Conservation (phyloP, 2,329 filamentous ascomycete genomes). For the Paramyrothecium sp. region DNA sequence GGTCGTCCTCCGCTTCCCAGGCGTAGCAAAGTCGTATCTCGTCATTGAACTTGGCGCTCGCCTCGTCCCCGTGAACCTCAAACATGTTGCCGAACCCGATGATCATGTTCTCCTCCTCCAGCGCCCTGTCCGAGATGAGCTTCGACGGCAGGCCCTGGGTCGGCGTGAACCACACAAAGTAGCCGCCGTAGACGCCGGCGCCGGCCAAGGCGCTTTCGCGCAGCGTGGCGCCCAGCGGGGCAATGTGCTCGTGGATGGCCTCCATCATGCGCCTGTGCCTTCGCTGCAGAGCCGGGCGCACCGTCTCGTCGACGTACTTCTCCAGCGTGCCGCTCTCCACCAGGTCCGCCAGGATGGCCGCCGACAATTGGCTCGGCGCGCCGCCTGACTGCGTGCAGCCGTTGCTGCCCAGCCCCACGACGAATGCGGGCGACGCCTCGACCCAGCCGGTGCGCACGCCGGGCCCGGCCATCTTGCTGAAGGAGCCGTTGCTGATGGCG, state of each 20-base stretch:
- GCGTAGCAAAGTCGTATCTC: constrained; percentile 68
- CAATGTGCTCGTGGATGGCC: constrained; percentile 58
- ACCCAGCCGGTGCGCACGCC: constrained; percentile 87
- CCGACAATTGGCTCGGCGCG: constrained; percentile 53
- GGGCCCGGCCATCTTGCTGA: constrained; percentile 83
- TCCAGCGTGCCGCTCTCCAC: constrained; percentile 43
- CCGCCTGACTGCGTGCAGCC: constrained; percentile 57
- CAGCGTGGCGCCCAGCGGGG: constrained; percentile 58
- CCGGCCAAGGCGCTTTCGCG: constrained; percentile 34
- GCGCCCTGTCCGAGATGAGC: constrained; percentile 55
- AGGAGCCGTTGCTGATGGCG: constrained; percentile 81
- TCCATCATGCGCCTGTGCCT: constrained; percentile 51
- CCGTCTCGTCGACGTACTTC: constrained; percentile 36
- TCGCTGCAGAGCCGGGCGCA: constrained; percentile 43
- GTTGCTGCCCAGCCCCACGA: constrained; percentile 49
- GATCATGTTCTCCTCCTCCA: constrained; percentile 62
- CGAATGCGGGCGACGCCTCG: constrained; percentile 62
- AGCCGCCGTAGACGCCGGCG: constrained; percentile 67
- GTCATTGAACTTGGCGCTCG: constrained; percentile 52
- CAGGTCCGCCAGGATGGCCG: constrained; percentile 49
- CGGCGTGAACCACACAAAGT: constrained; percentile 79
- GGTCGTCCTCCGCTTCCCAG: constrained; percentile 65
- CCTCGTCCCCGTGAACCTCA: constrained; percentile 59
- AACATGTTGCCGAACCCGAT: constrained; percentile 71
- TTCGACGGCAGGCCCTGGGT: constrained; percentile 49